Evolutionary conservation across 352 stramenopile species (phyloP).

Genomic region (Albugo candida): DNA sequence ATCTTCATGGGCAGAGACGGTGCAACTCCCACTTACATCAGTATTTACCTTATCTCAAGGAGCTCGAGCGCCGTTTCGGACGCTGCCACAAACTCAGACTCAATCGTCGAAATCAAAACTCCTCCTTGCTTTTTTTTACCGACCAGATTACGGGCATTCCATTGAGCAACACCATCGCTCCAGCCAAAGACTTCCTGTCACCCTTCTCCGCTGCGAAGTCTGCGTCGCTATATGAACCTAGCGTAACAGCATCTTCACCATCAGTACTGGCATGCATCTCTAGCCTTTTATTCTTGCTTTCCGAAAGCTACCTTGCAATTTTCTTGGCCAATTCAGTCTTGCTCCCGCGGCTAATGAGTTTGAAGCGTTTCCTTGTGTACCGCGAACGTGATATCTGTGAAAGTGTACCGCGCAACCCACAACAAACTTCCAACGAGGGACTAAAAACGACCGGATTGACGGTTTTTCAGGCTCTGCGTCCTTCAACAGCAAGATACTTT

Average conservation of each 20-base stretch:
- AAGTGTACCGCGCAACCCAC: not conserved
- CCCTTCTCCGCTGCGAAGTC: conserved; percentile 5
- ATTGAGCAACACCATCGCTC: conserved; percentile 1
- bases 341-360: not conserved
- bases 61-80: not conserved
- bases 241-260: not conserved
- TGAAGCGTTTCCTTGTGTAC: not conserved
- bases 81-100: conserved; percentile 6
- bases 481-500: too few species aligned
- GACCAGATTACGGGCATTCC: not conserved
- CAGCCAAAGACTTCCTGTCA: not conserved
- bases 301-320: not conserved
- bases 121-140: not conserved
- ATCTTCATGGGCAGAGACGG: not conserved
- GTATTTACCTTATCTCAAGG: not conserved
- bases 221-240: conserved; percentile 1
- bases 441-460: not conserved
- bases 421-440: not conserved
- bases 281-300: not conserved
- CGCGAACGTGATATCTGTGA: not conserved
- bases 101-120: conserved; percentile 4
- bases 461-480: too few species aligned
- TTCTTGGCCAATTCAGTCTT: not conserved
- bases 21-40: not conserved
- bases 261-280: not conserved